Conservation (phyloP, 2,329 filamentous ascomycete genomes). For the Aspergillus thermomutatus region DNA sequence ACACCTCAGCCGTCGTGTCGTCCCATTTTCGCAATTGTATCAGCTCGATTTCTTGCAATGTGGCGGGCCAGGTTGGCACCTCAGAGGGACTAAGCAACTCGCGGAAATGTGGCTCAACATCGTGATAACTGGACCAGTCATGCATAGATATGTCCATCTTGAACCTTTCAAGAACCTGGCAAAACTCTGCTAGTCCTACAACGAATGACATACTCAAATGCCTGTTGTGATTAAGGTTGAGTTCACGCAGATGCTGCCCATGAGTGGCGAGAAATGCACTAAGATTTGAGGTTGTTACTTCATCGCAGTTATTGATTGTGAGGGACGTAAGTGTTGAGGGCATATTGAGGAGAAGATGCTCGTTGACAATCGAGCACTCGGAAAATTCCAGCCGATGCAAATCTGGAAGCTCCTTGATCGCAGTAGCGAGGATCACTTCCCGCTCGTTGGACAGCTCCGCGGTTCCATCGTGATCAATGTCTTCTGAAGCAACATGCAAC, state of each 20-base stretch:
- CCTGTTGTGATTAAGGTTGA: conserved; percentile 75
- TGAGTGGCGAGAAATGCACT: conserved; percentile 63
- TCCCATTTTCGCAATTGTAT: conserved; percentile 74
- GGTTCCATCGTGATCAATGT: conserved; percentile 31
- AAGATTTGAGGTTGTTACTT: conserved; percentile 66
- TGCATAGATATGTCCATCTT: conserved; percentile 78
- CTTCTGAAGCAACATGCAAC: conserved; percentile 31
- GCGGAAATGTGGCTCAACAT: conserved; percentile 73
- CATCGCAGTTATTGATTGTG: conserved; percentile 75
- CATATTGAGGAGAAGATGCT: conserved; percentile 64
- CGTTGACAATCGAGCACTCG: conserved; percentile 69
- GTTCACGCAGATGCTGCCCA: conserved; percentile 62
- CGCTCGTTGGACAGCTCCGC: conserved; percentile 36
- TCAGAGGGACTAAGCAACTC: conserved; percentile 57
- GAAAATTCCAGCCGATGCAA: conserved; percentile 70
- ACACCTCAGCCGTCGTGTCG: conserved; percentile 65
- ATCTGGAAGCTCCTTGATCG: conserved; percentile 57
- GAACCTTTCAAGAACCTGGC: conserved; percentile 67
- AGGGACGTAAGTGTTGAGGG: conserved; percentile 65
- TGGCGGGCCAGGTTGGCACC: conserved; percentile 73
- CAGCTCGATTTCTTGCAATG: conserved; percentile 68
- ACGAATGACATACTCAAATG: conserved; percentile 74
- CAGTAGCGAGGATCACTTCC: conserved; percentile 40
- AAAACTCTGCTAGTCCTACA: conserved; percentile 60
- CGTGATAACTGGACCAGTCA: conserved; percentile 63